Conservation (phyloP, 495 filamentous ascomycete genomes). For the Aspergillus sclerotioniger region DNA sequence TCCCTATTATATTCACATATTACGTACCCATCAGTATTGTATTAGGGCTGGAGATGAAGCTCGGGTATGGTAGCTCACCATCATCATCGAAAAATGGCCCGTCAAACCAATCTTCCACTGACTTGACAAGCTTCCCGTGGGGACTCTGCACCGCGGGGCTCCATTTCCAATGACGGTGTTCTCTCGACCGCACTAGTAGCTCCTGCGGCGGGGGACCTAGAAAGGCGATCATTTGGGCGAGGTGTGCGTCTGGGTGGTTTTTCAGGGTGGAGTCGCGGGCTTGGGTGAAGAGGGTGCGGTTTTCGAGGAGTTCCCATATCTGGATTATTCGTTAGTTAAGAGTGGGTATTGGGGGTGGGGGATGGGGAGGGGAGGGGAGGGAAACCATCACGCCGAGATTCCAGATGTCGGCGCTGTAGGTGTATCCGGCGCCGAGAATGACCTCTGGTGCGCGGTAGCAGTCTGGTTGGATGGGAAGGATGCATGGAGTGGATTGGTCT, state of each 20-base stretch:
- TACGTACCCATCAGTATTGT: too few species aligned
- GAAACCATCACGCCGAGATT: slow-evolving; percentile 40
- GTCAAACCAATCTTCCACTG: not conserved
- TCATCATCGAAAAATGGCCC: not conserved
- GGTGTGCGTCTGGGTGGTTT: slow-evolving; percentile 29
- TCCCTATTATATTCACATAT: too few species aligned
- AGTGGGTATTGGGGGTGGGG: too few species aligned
- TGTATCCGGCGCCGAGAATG: slow-evolving; percentile 38
- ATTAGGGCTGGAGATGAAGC: too few species aligned
- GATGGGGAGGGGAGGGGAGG: too few species aligned
- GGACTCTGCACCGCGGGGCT: not conserved
- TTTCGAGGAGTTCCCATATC: slow-evolving; percentile 38
- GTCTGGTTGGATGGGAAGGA: not conserved
- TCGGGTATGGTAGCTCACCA: not conserved
- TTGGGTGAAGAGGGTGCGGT: slow-evolving; percentile 24
- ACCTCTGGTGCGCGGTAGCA: slow-evolving; percentile 33
- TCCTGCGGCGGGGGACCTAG: slow-evolving; percentile 33
- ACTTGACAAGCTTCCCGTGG: not conserved
- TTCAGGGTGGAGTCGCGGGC: slow-evolving; percentile 17
- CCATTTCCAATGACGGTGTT: not conserved
- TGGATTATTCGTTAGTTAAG: slow-evolving; percentile 12
- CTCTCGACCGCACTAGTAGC: not conserved
- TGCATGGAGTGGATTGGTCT: not conserved
- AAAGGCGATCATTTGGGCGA: slow-evolving; percentile 36
- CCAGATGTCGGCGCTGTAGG: slow-evolving; percentile 45